phyloP scores from a whole-genome alignment of 192 early-diverging fungal species.

The Jimgerdemannia flammicorona region DNA sequence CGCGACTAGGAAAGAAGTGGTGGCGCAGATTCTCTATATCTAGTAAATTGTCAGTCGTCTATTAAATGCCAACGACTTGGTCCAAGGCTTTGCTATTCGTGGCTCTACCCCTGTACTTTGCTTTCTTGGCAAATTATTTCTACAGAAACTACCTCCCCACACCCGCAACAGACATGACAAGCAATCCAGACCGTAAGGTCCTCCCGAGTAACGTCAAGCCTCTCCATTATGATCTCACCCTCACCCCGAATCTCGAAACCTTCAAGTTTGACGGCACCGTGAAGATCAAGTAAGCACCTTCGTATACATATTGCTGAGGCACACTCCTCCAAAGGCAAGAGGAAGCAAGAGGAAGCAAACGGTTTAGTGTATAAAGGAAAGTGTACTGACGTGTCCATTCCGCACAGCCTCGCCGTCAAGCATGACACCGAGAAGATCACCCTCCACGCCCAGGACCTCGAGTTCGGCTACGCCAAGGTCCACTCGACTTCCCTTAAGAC shows the following conservation, averaged over 20 bases:
- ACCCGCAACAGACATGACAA: background rate
- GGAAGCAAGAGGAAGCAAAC: background rate
- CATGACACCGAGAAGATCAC: conserved; percentile 60
- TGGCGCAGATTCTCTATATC: too few relatives aligned
- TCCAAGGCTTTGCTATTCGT: background rate
- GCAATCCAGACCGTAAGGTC: conserved; percentile 53
- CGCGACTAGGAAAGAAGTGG: too few relatives aligned
- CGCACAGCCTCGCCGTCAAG: conserved; percentile 51
- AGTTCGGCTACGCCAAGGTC: conserved; percentile 52
- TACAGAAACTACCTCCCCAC: background rate
- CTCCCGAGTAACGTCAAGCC: conserved; percentile 86
- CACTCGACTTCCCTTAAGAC: conserved; percentile 44
- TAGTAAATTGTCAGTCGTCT: too few relatives aligned
- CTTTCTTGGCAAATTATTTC: background rate
- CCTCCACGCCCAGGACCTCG: conserved; percentile 65
- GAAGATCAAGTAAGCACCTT: conserved; percentile 55
- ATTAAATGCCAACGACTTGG: too few relatives aligned
- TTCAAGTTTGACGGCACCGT: conserved; percentile 82
- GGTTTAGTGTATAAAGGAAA: background rate
- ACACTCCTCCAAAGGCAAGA: too few relatives aligned
- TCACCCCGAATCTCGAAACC: conserved; percentile 77
- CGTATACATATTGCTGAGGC: background rate
- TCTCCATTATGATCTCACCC: conserved; percentile 73
- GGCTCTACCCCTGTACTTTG: background rate
- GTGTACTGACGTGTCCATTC: background rate